Base-by-base conservation (phyloP, 495 filamentous ascomycete species). In the Talaromyces borbonicus region DNA sequence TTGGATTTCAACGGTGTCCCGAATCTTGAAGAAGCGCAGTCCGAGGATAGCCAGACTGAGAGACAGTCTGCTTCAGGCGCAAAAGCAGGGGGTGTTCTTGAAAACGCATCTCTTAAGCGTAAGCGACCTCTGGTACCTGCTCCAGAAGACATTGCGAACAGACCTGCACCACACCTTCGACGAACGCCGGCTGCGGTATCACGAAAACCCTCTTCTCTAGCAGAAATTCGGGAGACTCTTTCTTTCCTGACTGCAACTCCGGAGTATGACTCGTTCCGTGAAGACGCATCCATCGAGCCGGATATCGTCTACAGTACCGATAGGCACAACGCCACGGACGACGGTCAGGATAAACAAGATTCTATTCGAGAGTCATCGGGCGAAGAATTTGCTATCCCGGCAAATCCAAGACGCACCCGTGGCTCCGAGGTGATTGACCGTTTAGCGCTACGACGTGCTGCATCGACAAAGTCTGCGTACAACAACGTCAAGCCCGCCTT, bases 211-310 rank as follows among this genome's bases (percentile, higher is more conserved):
- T 67, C 79, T 5, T 80, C 78, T n/a, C 63, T 92, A 9, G 72
- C 75, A 26, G 87, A 93, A 52, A 82, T 95, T 58, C 78, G 85
- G 31, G 77, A 87, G 50, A 84, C 84, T 0, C 63, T 94, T 1
- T 89, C 84, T 29, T 84, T 83, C 63, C 72, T 95, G 7, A 81
- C 90, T 18, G 89, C 92, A 46, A 81, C 85, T 32, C 80, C 75
- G 1, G 75, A 81, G 43, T 73, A 78, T 12, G 69, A 72, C 46
- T 72, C 67, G 2, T 71, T 69, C 58, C 61, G 62, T 31, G 65
- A 71, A 22, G 67, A 68, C 43, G 60, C 65, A 2, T 65, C 67
- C 1, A 49, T 68, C 20, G 56, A 60, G 0, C 69, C 68, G 9
- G 63, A 66, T 0, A 56, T 56, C 32, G 51, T 53, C 40, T 56